Conservation (phyloP, 2,329 filamentous ascomycete species). For the Pseudopithomyces chartarum region DNA sequence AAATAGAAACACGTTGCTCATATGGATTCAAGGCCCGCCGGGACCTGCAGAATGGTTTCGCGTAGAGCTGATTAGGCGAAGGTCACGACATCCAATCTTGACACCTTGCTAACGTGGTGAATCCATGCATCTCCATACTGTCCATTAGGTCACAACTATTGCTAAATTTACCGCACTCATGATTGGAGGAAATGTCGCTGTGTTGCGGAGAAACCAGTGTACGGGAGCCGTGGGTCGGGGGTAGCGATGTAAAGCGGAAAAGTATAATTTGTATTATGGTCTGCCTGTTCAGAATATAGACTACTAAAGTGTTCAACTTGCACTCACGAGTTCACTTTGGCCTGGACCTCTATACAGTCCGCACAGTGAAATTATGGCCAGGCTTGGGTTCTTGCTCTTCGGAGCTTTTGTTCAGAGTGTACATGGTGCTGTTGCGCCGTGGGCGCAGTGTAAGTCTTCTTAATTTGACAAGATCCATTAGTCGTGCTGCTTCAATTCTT, state of each 20-base stretch:
- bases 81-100: not conserved
- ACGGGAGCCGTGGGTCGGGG: not conserved
- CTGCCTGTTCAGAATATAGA: not conserved
- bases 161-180: not conserved
- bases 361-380: not conserved
- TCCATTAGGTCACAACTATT: not conserved
- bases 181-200: not conserved
- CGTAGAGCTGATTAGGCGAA: conserved; percentile 13
- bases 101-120: not conserved
- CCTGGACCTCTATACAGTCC: not conserved
- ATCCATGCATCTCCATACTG: not conserved
- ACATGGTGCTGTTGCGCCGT: conserved; percentile 12
- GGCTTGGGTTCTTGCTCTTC: conserved; percentile 11
- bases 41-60: conserved; percentile 34
- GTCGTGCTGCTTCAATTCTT: too few relatives aligned
- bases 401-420: conserved; percentile 14
- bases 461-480: too few relatives aligned
- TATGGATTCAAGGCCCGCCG: conserved; percentile 33
- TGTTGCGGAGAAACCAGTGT: not conserved
- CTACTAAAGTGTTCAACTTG: not conserved
- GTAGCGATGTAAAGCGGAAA: not conserved
- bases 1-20: conserved; percentile 24
- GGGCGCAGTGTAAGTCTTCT: conserved; percentile 15
- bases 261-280: not conserved
- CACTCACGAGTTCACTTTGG: conserved; percentile 7